A percentile compares a stretch with the other conserved stretches of the same genome.
Evolutionary conservation across 2,329 filamentous ascomycete species (phyloP).

Genomic region (Aspergillus sojae): DNA sequence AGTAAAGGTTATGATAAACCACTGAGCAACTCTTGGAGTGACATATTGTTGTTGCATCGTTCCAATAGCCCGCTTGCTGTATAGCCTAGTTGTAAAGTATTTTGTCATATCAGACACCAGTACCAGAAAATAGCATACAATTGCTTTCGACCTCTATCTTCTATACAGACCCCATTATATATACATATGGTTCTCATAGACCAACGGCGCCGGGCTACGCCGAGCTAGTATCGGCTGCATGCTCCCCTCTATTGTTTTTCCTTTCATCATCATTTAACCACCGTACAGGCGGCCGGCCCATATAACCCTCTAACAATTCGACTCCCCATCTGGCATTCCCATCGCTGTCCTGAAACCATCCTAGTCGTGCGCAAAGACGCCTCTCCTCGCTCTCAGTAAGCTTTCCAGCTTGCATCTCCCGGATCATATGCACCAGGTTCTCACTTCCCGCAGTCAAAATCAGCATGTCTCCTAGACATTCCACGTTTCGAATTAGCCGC

Average conservation of each 20-base stretch:
- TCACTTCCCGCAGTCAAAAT: slow-evolving; percentile 1
- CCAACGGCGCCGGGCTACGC: neutral
- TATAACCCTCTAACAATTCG: neutral
- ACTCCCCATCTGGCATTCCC: neutral
- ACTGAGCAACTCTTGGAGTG: too few relatives aligned
- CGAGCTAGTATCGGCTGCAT: neutral
- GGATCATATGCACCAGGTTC: neutral
- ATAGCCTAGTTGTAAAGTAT: too few relatives aligned
- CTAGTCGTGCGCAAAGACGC: neutral
- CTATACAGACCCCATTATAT: neutral
- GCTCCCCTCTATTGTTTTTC: neutral
- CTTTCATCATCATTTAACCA: neutral
- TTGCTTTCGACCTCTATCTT: too few relatives aligned
- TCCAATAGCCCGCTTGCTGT: too few relatives aligned
- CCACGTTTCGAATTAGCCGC: neutral
- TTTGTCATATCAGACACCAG: too few relatives aligned
- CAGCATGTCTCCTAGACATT: slow-evolving; percentile 2
- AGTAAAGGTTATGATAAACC: too few relatives aligned
- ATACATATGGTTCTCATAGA: too few relatives aligned
- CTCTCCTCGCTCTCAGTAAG: neutral
- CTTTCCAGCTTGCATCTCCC: neutral
- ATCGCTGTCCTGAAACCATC: neutral
- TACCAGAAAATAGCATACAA: too few relatives aligned
- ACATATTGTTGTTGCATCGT: too few relatives aligned
- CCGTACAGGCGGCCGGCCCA: neutral